A percentile compares a stretch with the other conserved stretches of the same genome.
phyloP scores from a whole-genome alignment of 2,329 filamentous ascomycete species.

The Chaetothyriales sp. region DNA sequence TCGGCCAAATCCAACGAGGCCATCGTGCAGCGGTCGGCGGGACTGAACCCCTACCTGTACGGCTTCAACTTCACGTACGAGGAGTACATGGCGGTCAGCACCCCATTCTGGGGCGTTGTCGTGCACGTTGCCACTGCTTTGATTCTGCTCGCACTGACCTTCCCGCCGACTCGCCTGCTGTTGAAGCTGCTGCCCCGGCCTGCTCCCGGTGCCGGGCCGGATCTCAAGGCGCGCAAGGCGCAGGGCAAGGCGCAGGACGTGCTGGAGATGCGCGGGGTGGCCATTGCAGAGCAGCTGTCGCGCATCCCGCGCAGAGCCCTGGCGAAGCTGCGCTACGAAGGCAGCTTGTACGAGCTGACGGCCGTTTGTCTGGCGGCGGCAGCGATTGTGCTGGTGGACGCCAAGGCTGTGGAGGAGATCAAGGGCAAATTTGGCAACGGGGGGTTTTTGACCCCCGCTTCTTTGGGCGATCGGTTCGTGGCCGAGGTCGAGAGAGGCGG shows the following conservation, averaged over 20 bases:
- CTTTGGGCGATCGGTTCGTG: conserved; percentile 34
- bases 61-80: conserved; percentile 45
- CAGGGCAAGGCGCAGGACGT: conserved; percentile 16
- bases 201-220: conserved; percentile 38
- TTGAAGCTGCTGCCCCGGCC: conserved; percentile 32
- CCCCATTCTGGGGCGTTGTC: conserved; percentile 33
- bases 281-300: conserved; percentile 28
- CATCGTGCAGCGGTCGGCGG: conserved; percentile 48
- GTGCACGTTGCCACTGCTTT: conserved; percentile 38
- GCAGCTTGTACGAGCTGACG: conserved; percentile 30
- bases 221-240: conserved; percentile 28
- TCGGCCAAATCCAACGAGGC: conserved; percentile 40
- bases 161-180: conserved; percentile 42
- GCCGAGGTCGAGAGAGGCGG: conserved; percentile 29
- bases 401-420: conserved; percentile 25
- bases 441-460: conserved; percentile 37
- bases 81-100: conserved; percentile 42
- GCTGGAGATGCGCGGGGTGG: conserved; percentile 33
- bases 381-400: conserved; percentile 30
- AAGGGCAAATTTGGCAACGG: conserved; percentile 29
- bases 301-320: conserved; percentile 27
- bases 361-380: conserved; percentile 32
- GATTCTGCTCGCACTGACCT: conserved; percentile 32
- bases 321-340: conserved; percentile 28
- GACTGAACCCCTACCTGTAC: conserved; percentile 44